These are phyloP conservation scores for Scalesia atractyloides DNA, from an alignment of 129 eudicot species.

Conservation along the genomic window DNA sequence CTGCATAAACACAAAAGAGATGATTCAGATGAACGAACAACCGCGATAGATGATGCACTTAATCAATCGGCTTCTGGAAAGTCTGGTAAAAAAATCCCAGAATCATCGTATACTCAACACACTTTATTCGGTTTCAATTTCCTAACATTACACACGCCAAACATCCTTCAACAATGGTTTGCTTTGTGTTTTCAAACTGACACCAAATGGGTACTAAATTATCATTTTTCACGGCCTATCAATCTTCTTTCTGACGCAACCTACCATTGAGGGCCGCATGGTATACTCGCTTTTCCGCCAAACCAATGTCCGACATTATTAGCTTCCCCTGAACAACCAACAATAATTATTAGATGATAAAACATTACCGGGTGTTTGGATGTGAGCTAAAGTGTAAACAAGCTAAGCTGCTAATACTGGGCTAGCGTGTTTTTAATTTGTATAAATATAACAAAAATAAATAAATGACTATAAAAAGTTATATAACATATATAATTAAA, in stretches of 20 bases:
- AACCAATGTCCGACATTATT: constrained; percentile 77
- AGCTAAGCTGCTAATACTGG: no score
- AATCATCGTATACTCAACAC: constrained; percentile 23
- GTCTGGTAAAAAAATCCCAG: neutral
- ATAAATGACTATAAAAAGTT: no score
- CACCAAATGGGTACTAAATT: constrained; percentile 27
- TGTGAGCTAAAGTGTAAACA: neutral
- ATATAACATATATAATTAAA: no score
- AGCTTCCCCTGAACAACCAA: constrained; percentile 75
- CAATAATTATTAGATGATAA: neutral
- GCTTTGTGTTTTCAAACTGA: constrained; percentile 34
- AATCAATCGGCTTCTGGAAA: neutral
- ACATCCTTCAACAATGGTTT: constrained; percentile 20
- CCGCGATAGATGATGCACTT: neutral
- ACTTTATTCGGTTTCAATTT: constrained; percentile 25
- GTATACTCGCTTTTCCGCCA: constrained; percentile 93
- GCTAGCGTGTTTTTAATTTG: no score
- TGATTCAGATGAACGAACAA: constrained; percentile 50
- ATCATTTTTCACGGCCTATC: constrained; percentile 55
- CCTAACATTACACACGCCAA: constrained; percentile 32
- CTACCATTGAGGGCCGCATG: constrained; percentile 95
- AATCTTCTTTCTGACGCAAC: constrained; percentile 94
- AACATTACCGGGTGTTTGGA: neutral
- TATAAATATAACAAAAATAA: no score
- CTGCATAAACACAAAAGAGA: constrained; percentile 85